These are phyloP conservation scores for Haplosporangium gracile DNA, from an alignment of 192 early-diverging fungal genomes.

Conservation along the genomic window DNA sequence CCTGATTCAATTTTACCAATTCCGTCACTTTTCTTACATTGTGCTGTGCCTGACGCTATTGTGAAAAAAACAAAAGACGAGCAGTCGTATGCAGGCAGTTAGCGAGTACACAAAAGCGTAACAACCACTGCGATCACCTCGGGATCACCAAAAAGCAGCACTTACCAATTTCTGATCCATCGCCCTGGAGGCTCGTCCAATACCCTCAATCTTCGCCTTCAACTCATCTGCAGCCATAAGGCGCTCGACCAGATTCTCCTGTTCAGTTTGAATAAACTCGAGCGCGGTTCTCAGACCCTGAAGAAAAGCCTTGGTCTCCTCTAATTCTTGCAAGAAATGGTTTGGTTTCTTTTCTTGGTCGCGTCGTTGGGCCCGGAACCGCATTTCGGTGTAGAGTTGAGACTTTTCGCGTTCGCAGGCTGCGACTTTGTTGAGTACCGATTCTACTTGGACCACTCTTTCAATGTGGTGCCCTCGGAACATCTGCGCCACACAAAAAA, in stretches of 20 bases:
- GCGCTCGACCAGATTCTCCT: slow-evolving; percentile 44
- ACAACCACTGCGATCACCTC: too few relatives aligned
- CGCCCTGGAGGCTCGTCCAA: slow-evolving; percentile 24
- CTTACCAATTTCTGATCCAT: slow-evolving; percentile 34
- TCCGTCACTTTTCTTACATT: slow-evolving; percentile 1
- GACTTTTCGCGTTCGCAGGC: slow-evolving; percentile 25
- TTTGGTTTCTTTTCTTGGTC: slow-evolving; percentile 17
- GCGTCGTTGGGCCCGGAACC: slow-evolving; percentile 19
- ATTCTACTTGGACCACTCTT: slow-evolving; percentile 34
- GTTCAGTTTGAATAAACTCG: slow-evolving; percentile 50
- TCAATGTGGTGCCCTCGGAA: slow-evolving; percentile 35
- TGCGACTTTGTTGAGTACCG: slow-evolving; percentile 13
- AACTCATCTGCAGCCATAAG: slow-evolving; percentile 31
- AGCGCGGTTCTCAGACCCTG: slow-evolving; percentile 24
- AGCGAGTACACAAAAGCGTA: neutral
- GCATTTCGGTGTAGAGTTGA: slow-evolving; percentile 29
- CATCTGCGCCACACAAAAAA: neutral
- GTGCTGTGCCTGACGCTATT: neutral
- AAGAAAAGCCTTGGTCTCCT: slow-evolving; percentile 40
- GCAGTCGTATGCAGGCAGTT: neutral
- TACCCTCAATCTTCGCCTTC: slow-evolving; percentile 3
- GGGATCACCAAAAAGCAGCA: neutral
- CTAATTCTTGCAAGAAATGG: slow-evolving; percentile 27
- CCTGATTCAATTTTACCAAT: slow-evolving; percentile 8
- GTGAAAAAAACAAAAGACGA: neutral